Base-by-base conservation (phyloP, 352 stramenopile genomes). In the Pythium guiyangense region DNA sequence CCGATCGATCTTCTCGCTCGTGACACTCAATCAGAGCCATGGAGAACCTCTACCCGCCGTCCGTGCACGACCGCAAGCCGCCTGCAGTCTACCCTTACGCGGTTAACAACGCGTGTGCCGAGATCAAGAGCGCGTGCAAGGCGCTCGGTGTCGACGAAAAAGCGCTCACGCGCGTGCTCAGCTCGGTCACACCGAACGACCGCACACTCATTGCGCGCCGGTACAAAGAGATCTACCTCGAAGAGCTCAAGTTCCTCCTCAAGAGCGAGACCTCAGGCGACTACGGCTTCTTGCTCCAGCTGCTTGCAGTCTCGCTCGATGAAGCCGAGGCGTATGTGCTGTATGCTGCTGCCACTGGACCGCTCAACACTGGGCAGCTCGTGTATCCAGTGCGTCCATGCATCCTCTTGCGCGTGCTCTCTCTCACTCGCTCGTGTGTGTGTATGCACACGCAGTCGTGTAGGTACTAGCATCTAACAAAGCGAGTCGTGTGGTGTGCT, bases 241-340 rank as follows among this genome's bases (percentile, higher is more conserved):
- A 67, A 31, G 45, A 62, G 26, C 59, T 73, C 31, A 60, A 66
- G 37, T 54, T 57, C 17, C 25, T 66, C 37, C 42, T 73, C 15
- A 52, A 70, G 44, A 57, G 55, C 39, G 63, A 73, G 49, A 63
- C 54, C 14, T 60, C 40, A 12, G 63, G 66, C 20, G 62, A 71
- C 52, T 70, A 64, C 27, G 62, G 66, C 39, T 67, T 64, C 49
- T 49, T 73, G 22, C 48, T 70, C 35, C 50, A 70, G 40, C 52
- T 73, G 5, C 45, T 73, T 11, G 54, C 57, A 2, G 52, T 62
- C 22, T 59, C 66, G 40, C 49, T 73, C 39, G 47, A 59, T n/a
- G 66, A 73, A n/a, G 63, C 66, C 17, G 66, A 73, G 37, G 66
- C 66, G 31, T 63, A 68, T 26, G 43, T 67, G 27, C 48, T 73